phyloP scores from a whole-genome alignment of 768 basidiomycete genomes.

The Suillus variegatus region DNA sequence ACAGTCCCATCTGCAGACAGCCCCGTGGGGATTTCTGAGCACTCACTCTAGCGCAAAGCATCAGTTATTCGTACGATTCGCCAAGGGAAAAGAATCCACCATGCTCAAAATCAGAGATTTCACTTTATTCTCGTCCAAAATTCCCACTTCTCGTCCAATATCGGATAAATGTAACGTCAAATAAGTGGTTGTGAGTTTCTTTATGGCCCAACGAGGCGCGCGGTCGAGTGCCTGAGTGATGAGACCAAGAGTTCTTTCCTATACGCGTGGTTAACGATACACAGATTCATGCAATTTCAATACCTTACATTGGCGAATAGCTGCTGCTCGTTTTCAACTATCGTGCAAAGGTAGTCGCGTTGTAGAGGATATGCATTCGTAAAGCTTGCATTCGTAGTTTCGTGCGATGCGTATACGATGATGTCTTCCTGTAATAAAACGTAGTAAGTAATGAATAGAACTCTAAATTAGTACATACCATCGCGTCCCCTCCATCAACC shows the following conservation, averaged over 20 bases:
- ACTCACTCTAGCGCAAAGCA: constrained; percentile 57
- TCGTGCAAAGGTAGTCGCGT: constrained; percentile 41
- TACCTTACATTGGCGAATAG: constrained; percentile 50
- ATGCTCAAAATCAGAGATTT: constrained; percentile 66
- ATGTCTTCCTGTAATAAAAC: too few relatives aligned
- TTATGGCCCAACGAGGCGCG: constrained; percentile 77
- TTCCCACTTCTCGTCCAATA: constrained; percentile 53
- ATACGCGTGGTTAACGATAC: constrained; percentile 1
- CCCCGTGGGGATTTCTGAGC: constrained; percentile 65
- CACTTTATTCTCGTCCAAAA: constrained; percentile 53
- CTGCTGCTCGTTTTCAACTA: constrained; percentile 56
- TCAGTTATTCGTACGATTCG: constrained; percentile 1
- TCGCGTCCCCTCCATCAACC: too few relatives aligned
- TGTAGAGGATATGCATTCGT: constrained; percentile 67
- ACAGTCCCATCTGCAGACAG: constrained; percentile 72
- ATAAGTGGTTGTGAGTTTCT: constrained; percentile 81
- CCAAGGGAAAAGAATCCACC: constrained; percentile 45
- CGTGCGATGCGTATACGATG: too few relatives aligned
- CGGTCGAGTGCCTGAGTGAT: constrained; percentile 64
- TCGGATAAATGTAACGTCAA: constrained; percentile 74
- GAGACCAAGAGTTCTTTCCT: constrained; percentile 79
- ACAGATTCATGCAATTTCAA: neutral
- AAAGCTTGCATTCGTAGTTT: constrained; percentile 45
- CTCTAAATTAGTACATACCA: too few relatives aligned
- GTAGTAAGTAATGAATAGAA: too few relatives aligned